phyloP scores from a whole-genome alignment of 2,329 filamentous ascomycete species.

The Apiospora marii region DNA sequence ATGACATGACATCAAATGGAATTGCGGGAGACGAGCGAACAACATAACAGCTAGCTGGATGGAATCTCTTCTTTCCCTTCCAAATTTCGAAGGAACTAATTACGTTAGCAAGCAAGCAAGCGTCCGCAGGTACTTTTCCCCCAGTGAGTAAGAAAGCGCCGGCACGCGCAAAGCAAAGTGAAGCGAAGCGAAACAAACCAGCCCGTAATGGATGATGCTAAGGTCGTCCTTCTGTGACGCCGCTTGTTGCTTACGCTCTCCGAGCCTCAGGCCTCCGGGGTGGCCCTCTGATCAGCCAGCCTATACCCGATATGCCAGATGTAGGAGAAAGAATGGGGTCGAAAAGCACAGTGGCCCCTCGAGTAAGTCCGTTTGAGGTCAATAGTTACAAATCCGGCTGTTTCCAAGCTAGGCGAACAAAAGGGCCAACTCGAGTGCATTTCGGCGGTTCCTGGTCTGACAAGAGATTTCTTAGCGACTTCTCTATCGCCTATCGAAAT shows the following conservation, averaged over 20 bases:
- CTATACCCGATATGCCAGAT: conserved; percentile 12
- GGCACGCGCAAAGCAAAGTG: not conserved
- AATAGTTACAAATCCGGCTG: conserved; percentile 5
- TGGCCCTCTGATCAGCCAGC: not conserved
- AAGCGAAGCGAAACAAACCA: not conserved
- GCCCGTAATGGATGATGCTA: conserved; percentile 8
- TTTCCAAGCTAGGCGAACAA: conserved; percentile 13
- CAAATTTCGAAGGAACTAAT: not conserved
- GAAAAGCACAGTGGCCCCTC: not conserved
- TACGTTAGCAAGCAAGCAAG: not conserved
- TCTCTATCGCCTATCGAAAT: conserved; percentile 6
- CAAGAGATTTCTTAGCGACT: conserved; percentile 1
- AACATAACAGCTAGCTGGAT: not conserved
- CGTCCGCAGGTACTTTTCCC: not conserved
- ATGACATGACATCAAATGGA: conserved; percentile 2
- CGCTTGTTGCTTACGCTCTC: conserved; percentile 1
- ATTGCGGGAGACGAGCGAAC: not conserved
- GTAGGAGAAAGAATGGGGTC: conserved; percentile 11
- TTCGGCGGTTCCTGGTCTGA: conserved; percentile 8
- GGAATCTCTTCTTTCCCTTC: not conserved
- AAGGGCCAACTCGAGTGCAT: not conserved
- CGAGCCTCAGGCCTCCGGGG: not conserved
- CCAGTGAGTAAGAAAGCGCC: not conserved
- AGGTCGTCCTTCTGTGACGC: conserved; percentile 5
- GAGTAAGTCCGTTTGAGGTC: conserved; percentile 14